Evolutionary conservation across 768 basidiomycete genomes (phyloP), one percentile per base, ranked within the genome.

Genomic region (Panellus pusillus): DNA sequence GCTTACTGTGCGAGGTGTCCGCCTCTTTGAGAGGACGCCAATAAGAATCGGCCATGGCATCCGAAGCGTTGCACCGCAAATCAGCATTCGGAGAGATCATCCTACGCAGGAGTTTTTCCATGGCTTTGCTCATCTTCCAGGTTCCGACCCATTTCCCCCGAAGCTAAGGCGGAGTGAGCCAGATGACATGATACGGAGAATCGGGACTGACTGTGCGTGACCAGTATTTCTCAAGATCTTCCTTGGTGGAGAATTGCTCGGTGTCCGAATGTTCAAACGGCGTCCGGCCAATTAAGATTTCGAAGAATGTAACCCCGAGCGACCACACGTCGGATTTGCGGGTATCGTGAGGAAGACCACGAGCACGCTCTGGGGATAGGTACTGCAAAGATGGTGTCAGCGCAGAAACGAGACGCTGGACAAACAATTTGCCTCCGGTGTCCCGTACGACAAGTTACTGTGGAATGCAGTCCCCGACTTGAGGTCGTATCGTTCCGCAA

Each of bases 281-380:
- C 2, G 96, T 98, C 9, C 96, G 80, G 1, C 95, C 95, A 19
- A 87, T 75, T 29, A 98, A 80, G 56, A 99, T 90, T 69, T 99
- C 96, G 67, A 97, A 99, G 68, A 98, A 90, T 0, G 95, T 92
- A 24, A 96, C 75, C 43, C 87, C 88, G 3, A 91, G 82, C n/a
- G 89, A 84, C 86, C 88, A 91, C 41, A 92, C 74, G 58, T 89
- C 96, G 0, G 90, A 88, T 70, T 93, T 90, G 41, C 96, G 86
- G 43, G 96, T 98, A 66, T 99, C 96, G 62, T 99, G 96, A 7
- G 83, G 83, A 41, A 87, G 75, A 8, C 94, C 93, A 32, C 86
- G 81, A 1, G 96, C 93, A 4, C 97, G 85, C 68, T 95, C 91
- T 0, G 96, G 95, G 7, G 91, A 88, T 7, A 98, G 83, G 70